Evolutionary conservation across 2,329 filamentous ascomycete species (phyloP).

Genomic region (Curvularia eragrostidis): DNA sequence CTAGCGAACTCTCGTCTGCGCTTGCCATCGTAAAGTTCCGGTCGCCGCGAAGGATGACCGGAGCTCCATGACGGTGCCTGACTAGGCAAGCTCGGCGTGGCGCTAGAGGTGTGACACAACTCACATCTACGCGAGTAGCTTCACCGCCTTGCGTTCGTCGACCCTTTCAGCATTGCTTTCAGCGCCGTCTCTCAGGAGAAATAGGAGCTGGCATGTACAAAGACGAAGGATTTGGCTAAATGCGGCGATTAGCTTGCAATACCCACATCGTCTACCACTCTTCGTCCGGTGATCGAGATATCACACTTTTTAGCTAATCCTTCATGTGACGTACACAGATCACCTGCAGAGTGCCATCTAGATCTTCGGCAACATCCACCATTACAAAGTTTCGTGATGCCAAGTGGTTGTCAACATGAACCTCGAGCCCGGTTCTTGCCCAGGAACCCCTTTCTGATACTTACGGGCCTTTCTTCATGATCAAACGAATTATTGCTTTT

Average conservation of each 20-base stretch:
- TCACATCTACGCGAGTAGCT: not conserved
- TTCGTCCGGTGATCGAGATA: not conserved
- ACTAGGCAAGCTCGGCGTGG: conserved; percentile 1
- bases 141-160: not conserved
- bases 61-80: not conserved
- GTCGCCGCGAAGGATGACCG: not conserved
- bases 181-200: not conserved
- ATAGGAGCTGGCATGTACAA: not conserved
- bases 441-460: not conserved
- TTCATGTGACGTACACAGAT: not conserved
- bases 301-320: not conserved
- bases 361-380: not conserved
- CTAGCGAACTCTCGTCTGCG: not conserved
- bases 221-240: not conserved
- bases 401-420: not conserved
- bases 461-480: not conserved
- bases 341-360: not conserved
- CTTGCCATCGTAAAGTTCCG: not conserved
- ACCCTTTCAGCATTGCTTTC: not conserved
- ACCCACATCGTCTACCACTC: not conserved
- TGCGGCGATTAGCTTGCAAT: not conserved
- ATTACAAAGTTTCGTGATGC: not conserved
- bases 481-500: not conserved
- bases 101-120: conserved; percentile 1
- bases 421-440: not conserved